These are phyloP conservation scores for Rhypophila decipiens DNA, from an alignment of 495 filamentous ascomycete species.

Conservation along the genomic window DNA sequence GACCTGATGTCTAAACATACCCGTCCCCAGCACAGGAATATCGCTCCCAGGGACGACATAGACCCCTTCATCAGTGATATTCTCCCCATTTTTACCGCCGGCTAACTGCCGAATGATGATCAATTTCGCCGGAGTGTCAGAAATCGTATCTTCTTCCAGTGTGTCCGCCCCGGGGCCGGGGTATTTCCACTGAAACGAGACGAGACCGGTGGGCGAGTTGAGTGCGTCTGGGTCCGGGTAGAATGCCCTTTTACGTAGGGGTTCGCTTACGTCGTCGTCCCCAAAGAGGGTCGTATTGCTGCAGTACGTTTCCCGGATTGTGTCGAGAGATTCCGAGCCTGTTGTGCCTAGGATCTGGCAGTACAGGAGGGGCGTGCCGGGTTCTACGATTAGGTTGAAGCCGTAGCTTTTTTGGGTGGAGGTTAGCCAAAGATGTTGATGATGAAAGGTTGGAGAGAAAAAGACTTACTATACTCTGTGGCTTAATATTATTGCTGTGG, in stretches of 20 bases:
- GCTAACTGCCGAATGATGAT: slow-evolving; percentile 9
- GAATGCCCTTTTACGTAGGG: too few relatives aligned
- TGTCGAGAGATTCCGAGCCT: slow-evolving; percentile 5
- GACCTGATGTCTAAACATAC: slow-evolving; percentile 15
- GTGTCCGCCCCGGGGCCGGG: background rate
- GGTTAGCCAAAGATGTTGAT: background rate
- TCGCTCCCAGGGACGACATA: slow-evolving; percentile 2
- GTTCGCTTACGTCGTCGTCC: too few relatives aligned
- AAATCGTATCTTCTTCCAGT: too few relatives aligned
- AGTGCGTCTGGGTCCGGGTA: too few relatives aligned
- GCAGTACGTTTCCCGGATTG: slow-evolving; percentile 15
- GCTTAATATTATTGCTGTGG: slow-evolving; percentile 17
- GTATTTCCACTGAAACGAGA: slow-evolving; percentile 18
- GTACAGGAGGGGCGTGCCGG: background rate
- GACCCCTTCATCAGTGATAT: slow-evolving; percentile 10
- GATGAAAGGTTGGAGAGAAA: background rate
- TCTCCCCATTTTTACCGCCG: too few relatives aligned
- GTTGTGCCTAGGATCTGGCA: slow-evolving; percentile 20
- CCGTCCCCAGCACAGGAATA: slow-evolving; percentile 9
- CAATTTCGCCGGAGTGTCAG: too few relatives aligned
- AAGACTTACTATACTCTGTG: slow-evolving; percentile 16
- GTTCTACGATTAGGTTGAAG: slow-evolving; percentile 16
- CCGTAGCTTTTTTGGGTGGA: slow-evolving; percentile 9
- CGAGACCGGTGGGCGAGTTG: too few relatives aligned
- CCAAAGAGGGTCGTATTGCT: background rate